A percentile compares a stretch with the other conserved stretches of the same genome.
Conservation (phyloP, 139 green algal genomes). For the Edaphochlamys debaryana region DNA sequence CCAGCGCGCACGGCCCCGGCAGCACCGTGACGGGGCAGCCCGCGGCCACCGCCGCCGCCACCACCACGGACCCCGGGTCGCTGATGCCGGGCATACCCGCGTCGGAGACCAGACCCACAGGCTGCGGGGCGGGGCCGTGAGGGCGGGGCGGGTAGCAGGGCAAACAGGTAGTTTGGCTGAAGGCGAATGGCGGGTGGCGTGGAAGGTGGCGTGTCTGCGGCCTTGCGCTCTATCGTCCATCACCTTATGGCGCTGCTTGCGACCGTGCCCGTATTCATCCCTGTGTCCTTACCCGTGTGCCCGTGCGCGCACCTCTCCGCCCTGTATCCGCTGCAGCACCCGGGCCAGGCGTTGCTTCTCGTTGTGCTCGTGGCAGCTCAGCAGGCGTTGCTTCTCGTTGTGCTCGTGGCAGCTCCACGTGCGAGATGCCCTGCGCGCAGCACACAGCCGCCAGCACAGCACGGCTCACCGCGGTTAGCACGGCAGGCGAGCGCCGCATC, state of each 20-base stretch:
- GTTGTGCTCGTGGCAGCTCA: slow-evolving; percentile 90
- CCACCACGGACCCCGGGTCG: slow-evolving; percentile 86
- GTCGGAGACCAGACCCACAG: slow-evolving; percentile 90
- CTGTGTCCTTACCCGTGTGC: too few species aligned
- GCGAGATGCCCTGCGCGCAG: slow-evolving; percentile 28
- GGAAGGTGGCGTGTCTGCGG: too few species aligned
- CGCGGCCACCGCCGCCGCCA: slow-evolving; percentile 62
- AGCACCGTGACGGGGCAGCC: slow-evolving; percentile 59
- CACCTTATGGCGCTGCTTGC: too few species aligned
- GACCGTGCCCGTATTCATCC: too few species aligned
- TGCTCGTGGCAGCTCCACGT: slow-evolving; percentile 80
- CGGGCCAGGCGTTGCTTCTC: slow-evolving; percentile 63
- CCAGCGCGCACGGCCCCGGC: slow-evolving; percentile 82
- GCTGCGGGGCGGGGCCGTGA: not conserved
- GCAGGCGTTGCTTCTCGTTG: too few species aligned
- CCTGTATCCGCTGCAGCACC: slow-evolving; percentile 70
- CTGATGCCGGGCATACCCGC: slow-evolving; percentile 87
- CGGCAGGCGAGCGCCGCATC: too few species aligned
- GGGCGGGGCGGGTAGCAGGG: not conserved
- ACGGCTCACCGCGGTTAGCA: too few species aligned
- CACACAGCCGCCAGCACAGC: too few species aligned
- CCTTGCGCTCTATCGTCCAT: too few species aligned
- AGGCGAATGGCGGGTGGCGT: too few species aligned
- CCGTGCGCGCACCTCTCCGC: too few species aligned
- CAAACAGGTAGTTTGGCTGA: too few species aligned